These are phyloP conservation scores for Termitomyces sp. DNA, from an alignment of 768 basidiomycete genomes.

Conservation along the genomic window DNA sequence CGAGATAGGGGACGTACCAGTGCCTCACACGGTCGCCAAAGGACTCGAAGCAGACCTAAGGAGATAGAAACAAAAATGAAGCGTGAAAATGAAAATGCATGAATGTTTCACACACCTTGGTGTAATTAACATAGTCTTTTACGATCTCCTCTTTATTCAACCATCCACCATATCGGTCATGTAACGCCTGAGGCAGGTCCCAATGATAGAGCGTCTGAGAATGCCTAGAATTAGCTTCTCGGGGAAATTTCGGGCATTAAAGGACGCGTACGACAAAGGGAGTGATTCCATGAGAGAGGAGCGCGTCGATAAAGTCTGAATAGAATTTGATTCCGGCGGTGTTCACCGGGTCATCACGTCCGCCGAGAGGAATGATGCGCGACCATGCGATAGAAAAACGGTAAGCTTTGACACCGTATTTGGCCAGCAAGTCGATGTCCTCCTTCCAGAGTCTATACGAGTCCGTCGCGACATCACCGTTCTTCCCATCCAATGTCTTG, in stretches of 20 bases:
- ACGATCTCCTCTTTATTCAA: slow-evolving; percentile 67
- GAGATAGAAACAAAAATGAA: neutral
- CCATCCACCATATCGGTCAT: slow-evolving; percentile 76
- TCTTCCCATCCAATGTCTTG: slow-evolving; percentile 63
- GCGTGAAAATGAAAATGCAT: slow-evolving; percentile 11
- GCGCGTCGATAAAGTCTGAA: slow-evolving; percentile 63
- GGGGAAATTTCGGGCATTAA: neutral
- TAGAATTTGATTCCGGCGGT: slow-evolving; percentile 67
- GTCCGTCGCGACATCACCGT: slow-evolving; percentile 69
- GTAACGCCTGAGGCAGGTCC: slow-evolving; percentile 74
- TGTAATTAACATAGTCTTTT: slow-evolving; percentile 61
- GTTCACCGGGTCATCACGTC: slow-evolving; percentile 71
- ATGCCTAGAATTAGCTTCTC: neutral
- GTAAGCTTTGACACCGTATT: slow-evolving; percentile 69
- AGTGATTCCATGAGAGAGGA: slow-evolving; percentile 58
- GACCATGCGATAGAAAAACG: slow-evolving; percentile 79
- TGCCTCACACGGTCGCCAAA: slow-evolving; percentile 77
- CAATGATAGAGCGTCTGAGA: slow-evolving; percentile 68
- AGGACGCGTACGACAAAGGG: slow-evolving; percentile 49
- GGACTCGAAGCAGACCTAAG: slow-evolving; percentile 64
- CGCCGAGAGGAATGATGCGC: slow-evolving; percentile 70
- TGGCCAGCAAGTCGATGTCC: slow-evolving; percentile 57
- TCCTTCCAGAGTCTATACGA: slow-evolving; percentile 68
- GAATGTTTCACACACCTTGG: slow-evolving; percentile 35
- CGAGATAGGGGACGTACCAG: slow-evolving; percentile 40